Evolutionary conservation across 495 filamentous ascomycete genomes (phyloP), one percentile per base, ranked within the genome.

Genomic region (Penicillium canariense): DNA sequence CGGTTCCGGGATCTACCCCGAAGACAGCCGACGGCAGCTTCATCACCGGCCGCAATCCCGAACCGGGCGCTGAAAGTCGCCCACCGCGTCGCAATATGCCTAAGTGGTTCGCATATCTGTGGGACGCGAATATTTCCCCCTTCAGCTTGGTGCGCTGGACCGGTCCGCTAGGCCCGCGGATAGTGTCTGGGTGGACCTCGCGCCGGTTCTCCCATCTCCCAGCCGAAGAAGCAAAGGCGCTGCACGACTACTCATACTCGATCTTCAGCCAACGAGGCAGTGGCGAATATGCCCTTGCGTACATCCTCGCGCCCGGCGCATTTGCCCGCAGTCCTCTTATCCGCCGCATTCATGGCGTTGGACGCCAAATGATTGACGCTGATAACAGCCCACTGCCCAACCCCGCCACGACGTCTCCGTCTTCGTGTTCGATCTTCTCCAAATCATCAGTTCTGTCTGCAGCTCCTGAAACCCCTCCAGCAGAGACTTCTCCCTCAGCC

Each of bases 111-210:
- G 84, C 84, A 26, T 96, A 90, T 68, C 81, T 98, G 30, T 98
- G 94, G 94, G 94, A 98, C 54, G 90, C 90, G 58, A 98, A 98
- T 65, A 86, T 98, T 58, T 96, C 91, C 1, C 94, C 95, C 15
- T 98, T 98, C 69, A 89, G 84, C 56, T 70, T 98, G 15, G 82
- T 98, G 8, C 88, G 94, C 48, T 87, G 92, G 80, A 74, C 90
- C 9, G 94, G 94, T n/a, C 94, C 94, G 1, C 69, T 98, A 1
- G 94, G 94, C 1, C 94, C 94, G 5, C 84, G 91, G 2, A 79
- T 98, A 27, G 90, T 96, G 0, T 96, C 92, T 0, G 93, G 94
- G 17, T 98, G 94, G 94, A 96, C 94, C 2, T 87, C 85, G 4
- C 85, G 94, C 7, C 84, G 94, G 23, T 98, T 98, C 71, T 88